phyloP scores from a whole-genome alignment of 2,329 filamentous ascomycete species.

The Pseudogymnoascus sp. region DNA sequence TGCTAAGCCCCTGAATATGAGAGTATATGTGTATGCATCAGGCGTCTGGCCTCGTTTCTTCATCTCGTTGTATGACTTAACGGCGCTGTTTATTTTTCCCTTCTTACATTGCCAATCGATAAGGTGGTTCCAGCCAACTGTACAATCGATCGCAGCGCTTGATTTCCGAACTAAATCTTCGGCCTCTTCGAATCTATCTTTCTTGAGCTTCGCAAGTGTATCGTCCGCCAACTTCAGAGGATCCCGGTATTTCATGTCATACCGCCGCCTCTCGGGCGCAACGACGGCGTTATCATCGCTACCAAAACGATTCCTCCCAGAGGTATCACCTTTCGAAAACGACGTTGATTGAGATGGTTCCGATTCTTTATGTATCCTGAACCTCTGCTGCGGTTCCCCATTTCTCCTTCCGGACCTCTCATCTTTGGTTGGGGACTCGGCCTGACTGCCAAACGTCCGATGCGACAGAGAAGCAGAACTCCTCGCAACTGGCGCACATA shows the following conservation, averaged over 20 bases:
- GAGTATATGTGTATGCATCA: constrained; percentile 74
- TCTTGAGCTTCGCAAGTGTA: constrained; percentile 50
- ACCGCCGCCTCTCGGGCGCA: neutral
- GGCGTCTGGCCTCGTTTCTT: constrained; percentile 82
- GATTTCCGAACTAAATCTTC: constrained; percentile 57
- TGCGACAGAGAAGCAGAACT: neutral
- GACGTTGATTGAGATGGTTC: neutral
- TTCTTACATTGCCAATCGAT: constrained; percentile 61
- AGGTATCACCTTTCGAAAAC: neutral
- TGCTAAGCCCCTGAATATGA: constrained; percentile 68
- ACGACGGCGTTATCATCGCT: neutral
- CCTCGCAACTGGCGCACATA: neutral
- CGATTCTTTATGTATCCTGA: neutral
- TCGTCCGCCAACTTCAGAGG: constrained; percentile 63
- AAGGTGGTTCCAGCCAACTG: constrained; percentile 82
- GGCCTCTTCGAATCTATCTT: constrained; percentile 57
- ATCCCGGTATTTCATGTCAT: constrained; percentile 36
- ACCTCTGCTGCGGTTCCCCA: neutral
- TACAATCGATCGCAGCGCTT: constrained; percentile 54
- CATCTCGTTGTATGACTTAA: constrained; percentile 97
- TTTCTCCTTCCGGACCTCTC: neutral
- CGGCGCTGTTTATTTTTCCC: constrained; percentile 50
- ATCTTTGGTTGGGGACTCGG: neutral
- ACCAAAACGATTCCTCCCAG: neutral
- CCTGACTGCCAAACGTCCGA: constrained; percentile 2